Percentiles rank a stretch among this genome's conserved stretches.
These are phyloP conservation scores for Cichorium intybus DNA, from an alignment of 140 eudicot species.

Conservation along the genomic window DNA sequence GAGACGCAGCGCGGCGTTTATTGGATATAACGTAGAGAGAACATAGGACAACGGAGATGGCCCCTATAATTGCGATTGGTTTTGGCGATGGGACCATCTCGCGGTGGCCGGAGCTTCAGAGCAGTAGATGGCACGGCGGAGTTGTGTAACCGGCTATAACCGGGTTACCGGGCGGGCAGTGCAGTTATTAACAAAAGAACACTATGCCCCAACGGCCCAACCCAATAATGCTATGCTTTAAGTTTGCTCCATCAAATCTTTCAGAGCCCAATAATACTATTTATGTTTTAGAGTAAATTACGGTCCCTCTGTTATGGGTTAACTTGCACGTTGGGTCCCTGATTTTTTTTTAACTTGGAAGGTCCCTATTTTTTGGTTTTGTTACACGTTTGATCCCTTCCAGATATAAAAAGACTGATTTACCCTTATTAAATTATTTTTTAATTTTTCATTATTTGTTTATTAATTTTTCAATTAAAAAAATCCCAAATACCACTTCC, in stretches of 20 bases:
- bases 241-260: neutral
- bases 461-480: too few relatives aligned
- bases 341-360: too few relatives aligned
- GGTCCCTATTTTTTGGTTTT: too few relatives aligned
- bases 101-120: conserved; percentile 24
- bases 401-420: too few relatives aligned
- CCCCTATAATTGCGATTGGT: conserved; percentile 40
- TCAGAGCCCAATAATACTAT: neutral
- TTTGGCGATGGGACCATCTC: conserved; percentile 39
- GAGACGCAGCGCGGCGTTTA: conserved; percentile 17
- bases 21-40: conserved; percentile 21
- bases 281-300: neutral
- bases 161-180: conserved; percentile 6
- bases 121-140: conserved; percentile 17
- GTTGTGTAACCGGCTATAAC: neutral
- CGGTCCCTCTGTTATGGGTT: neutral
- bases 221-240: neutral
- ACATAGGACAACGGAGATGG: conserved; percentile 30
- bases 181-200: neutral
- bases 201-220: neutral
- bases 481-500: too few relatives aligned
- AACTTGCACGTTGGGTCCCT: too few relatives aligned
- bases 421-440: too few relatives aligned
- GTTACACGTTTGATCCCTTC: too few relatives aligned
- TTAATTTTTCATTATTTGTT: too few relatives aligned